These are phyloP conservation scores for Tephrocybe sp. DNA, from an alignment of 768 basidiomycete genomes.

Conservation along the genomic window DNA sequence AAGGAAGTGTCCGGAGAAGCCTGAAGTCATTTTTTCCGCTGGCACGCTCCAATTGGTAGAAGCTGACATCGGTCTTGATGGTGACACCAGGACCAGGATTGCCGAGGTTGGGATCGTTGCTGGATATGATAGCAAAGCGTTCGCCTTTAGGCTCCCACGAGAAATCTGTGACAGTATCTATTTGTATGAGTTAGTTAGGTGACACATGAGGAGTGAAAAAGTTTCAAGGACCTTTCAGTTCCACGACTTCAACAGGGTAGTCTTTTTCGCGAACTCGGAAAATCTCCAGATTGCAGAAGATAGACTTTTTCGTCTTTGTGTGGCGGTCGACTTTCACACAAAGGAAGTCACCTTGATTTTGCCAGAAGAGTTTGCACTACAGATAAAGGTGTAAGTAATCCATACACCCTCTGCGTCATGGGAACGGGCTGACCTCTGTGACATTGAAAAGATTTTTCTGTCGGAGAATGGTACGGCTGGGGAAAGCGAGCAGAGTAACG, in stretches of 20 bases:
- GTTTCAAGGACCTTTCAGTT: conserved; percentile 75
- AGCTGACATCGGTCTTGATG: conserved; percentile 94
- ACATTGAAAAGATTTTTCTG: conserved; percentile 99
- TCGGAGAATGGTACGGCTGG: conserved; percentile 76
- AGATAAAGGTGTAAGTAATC: conserved; percentile 3
- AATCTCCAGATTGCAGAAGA: conserved; percentile 96
- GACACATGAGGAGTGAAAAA: background rate
- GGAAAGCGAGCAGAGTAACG: conserved; percentile 90
- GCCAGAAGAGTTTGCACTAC: conserved; percentile 97
- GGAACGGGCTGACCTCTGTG: conserved; percentile 67
- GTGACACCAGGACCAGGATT: conserved; percentile 87
- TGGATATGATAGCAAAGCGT: conserved; percentile 93
- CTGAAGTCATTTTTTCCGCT: conserved; percentile 94
- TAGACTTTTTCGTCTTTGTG: conserved; percentile 97
- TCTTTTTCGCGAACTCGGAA: conserved; percentile 98
- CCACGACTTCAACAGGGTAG: conserved; percentile 95
- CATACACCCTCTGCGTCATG: conserved; percentile 1
- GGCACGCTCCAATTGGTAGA: conserved; percentile 88
- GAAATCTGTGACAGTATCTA: conserved; percentile 93
- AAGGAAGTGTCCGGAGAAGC: conserved; percentile 74
- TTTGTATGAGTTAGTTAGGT: background rate
- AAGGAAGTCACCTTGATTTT: conserved; percentile 96
- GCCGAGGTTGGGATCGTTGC: conserved; percentile 88
- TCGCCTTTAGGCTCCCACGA: conserved; percentile 99
- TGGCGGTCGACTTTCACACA: conserved; percentile 99